Evolutionary conservation across 768 basidiomycete genomes (phyloP), one percentile per base, ranked within the genome.

Genomic region (Amanita polypyramis): DNA sequence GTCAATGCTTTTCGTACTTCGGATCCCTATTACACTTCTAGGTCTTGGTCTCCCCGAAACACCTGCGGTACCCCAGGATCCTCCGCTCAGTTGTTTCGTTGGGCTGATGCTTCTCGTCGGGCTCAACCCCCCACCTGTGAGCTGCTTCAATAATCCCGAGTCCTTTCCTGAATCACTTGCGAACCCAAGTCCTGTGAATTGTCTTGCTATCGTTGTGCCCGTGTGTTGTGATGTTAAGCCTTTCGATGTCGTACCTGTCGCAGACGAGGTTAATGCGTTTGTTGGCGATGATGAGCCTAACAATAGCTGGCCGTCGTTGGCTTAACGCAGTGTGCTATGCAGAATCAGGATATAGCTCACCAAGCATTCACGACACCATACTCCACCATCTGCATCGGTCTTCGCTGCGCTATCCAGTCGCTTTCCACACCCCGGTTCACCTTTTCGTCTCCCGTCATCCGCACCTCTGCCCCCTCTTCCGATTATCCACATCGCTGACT

Each of bases 351-450:
- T 47, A 14, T 41, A 43, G 66, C 79, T 66, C 54, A 90, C 88
- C 58, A 80, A 67, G 61, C 89, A 92, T 63, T 89, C 87, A 55
- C 86, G 73, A 62, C 89, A 92, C 84, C 86, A 91, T 23, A 89
- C 76, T 10, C 76, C 74, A 0, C 82, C 82, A 32, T 81, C 76
- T 8, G 62, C 66, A 56, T 83, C 85, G 27, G 68, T 73, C 64
- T 85, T 90, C 10, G 89, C 89, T 20, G 80, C 86, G 54, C 85
- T 87, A 58, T 92, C 89, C 11, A 91, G 63, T 53, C 73, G 79
- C 67, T 92, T 92, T 8, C 86, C 83, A 55, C 89, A 92, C 7
- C 88, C 88, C 7, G 85, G 80, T 52, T 75, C 74, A 17, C 70
- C 76, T 41, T 72, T 75, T 76, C 54, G 67, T 62, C 61, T 71